Evolutionary conservation across 169 alveolate genomes (phyloP).

Genomic region (Perkinsus olseni): DNA sequence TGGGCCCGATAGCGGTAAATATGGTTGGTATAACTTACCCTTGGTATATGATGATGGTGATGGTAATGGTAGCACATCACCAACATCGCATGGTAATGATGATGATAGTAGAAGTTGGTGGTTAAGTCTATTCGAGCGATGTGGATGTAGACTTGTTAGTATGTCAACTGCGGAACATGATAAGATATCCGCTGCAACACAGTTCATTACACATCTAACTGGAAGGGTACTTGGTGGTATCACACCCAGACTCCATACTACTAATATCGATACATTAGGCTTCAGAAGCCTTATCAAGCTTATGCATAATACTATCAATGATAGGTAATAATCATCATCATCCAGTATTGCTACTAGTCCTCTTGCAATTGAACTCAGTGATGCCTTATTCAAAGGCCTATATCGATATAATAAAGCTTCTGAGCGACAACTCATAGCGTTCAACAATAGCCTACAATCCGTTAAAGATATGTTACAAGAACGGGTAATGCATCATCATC

Average conservation of each 20-base stretch:
- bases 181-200: neutral
- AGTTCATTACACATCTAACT: slow-evolving; percentile 7
- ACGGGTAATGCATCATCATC: too few relatives aligned
- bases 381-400: neutral
- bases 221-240: neutral
- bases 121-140: neutral
- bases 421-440: neutral
- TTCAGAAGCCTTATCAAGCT: neutral
- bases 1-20: slow-evolving; percentile 6
- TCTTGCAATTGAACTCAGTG: neutral
- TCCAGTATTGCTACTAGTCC: neutral
- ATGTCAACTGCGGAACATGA: neutral
- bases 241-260: neutral
- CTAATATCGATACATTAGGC: slow-evolving; percentile 6
- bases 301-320: neutral
- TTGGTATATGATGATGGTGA: neutral
- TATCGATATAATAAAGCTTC: neutral
- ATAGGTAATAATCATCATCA: neutral
- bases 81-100: neutral
- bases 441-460: neutral
- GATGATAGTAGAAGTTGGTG: neutral
- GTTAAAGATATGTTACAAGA: neutral
- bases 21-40: slow-evolving; percentile 7
- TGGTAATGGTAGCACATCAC: neutral
- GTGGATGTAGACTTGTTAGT: neutral